Base-by-base conservation (phyloP, 495 filamentous ascomycete genomes). In the Durotheca rogersii region DNA sequence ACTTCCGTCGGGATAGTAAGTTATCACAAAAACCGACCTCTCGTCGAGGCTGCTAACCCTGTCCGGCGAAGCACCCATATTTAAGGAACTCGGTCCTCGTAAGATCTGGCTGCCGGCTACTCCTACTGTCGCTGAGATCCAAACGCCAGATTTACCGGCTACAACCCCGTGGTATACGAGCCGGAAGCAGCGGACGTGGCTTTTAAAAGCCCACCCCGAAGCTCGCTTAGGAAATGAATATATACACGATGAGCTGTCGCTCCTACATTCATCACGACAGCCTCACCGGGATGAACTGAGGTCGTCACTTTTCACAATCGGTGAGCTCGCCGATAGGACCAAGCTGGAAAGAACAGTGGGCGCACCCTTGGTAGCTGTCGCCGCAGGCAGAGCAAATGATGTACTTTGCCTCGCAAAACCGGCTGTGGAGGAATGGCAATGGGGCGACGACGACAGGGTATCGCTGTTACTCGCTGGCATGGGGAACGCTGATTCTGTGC, bases 351-450 rank as follows among this genome's bases (percentile, higher is more conserved):
- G 18, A 34, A 30, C 41, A 14, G 60, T 37, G 14, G 62, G 61
- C 5, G 58, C 57, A 12, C 53, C 55, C 0, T 66, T 82, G 11
- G 56, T 78, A 18, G 82, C 76, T 2, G 64, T 73, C 36, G 67
- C 76, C 0, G 60, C 66, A 16, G 82, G 83, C 5, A 67, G 72
- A 47, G 71, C 66, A 11, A 76, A 77, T 11, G 72, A 82, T 32
- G 60, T 78, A 2, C 68, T 86, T 11, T 72, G 71, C 27, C 39
- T 86, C 7, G 53, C 72, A 21, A 70, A 65, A 39, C 65, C 78
- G 9, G 60, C 58, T 11, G 34, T 61, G 12, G 67, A 75, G 42
- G 58, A 68, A 34, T 72, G 66, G 57, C 69, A 69, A 15, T 84
- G 81, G 81, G 53, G 59, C 6, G 58, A 61, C 11, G 49, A 71